Base-by-base conservation (phyloP, 1,139 yeast species). In the Arxiozyma telluris region DNA sequence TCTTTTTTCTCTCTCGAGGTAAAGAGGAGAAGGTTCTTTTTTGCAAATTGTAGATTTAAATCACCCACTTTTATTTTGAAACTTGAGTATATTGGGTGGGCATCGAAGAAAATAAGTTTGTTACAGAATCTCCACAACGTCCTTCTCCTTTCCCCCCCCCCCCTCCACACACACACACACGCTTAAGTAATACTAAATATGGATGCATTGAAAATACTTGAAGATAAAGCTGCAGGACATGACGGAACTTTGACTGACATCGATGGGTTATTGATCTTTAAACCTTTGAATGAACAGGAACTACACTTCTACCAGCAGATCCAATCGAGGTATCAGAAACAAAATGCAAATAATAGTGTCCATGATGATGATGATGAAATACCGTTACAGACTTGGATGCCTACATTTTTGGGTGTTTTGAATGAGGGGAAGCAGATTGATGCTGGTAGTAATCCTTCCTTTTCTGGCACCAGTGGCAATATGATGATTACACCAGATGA, bases 181-280 rank as follows among this genome's bases (percentile, higher is more conserved):
- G 7, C 11, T 27, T 27, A 27, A 8, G 30, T 27, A 2, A 8
- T 8, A 27, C 30, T 27, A 18, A 45, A 30, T 9, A 45, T 45
- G 47, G 17, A 20, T 20, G 34, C 25, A 3, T 52, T 49, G 41
- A 49, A 46, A 44, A 55, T 56, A 41, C 57, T 74, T 44, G 59
- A 61, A 39, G 76, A 73, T 57, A 78, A 78, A 66, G 98, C 95
- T 2, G 98, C 98, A 0, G 98, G 98, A 12, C 98, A 93, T 65
- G 86, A 77, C 18, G 98, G 96, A 0, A 79, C 86, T 15, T 64
- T 89, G 58, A 79, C 79, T 25, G 81, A 83, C 45, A 72, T 68
- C 4, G 77, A 77, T 34, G 95, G 91, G 1, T 71, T 79, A 12
- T 70, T 91, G 25, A 85, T 90, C 62, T 80, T 87, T 55, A 93